These are phyloP conservation scores for Setomelanomma holmii DNA, from an alignment of 2,329 filamentous ascomycete genomes.

Conservation along the genomic window DNA sequence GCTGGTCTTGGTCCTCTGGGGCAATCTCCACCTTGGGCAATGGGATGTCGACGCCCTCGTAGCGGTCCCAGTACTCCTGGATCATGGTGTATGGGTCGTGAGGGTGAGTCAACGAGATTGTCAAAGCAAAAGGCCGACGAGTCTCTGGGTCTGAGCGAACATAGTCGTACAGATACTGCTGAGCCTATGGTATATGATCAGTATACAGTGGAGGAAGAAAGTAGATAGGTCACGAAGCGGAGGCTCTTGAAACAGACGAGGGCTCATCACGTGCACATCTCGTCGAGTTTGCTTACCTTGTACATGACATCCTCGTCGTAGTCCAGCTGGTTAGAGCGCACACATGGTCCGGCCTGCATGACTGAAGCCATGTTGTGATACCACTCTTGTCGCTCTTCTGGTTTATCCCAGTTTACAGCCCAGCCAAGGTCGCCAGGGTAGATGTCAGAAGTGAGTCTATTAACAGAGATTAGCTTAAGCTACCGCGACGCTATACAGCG, in stretches of 20 bases:
- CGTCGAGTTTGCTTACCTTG: conserved; percentile 61
- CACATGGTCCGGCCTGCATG: conserved; percentile 84
- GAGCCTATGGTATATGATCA: conserved; percentile 57
- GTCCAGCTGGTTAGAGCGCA: conserved; percentile 92
- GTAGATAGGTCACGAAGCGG: conserved; percentile 37
- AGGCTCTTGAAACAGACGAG: no score
- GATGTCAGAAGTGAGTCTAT: conserved; percentile 87
- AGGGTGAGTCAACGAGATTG: conserved; percentile 90
- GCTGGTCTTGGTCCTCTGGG: conserved; percentile 82
- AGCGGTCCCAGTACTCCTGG: conserved; percentile 90
- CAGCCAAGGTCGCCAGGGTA: conserved; percentile 95
- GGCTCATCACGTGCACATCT: no score
- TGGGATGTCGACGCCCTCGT: conserved; percentile 86
- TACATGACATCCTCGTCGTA: conserved; percentile 98
- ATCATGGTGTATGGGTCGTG: conserved; percentile 96
- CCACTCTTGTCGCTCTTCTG: conserved; percentile 84
- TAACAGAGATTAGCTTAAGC: conserved; percentile 3
- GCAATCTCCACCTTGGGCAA: conserved; percentile 79
- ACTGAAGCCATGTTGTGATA: conserved; percentile 95
- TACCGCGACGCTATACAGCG: not conserved
- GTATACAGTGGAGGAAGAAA: not conserved
- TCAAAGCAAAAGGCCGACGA: conserved; percentile 81
- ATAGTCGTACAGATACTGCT: conserved; percentile 89
- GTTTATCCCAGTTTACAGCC: conserved; percentile 95
- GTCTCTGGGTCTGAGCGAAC: conserved; percentile 77